Base-by-base conservation (phyloP, 257 asterid species). In the Plectranthus barbatus region DNA sequence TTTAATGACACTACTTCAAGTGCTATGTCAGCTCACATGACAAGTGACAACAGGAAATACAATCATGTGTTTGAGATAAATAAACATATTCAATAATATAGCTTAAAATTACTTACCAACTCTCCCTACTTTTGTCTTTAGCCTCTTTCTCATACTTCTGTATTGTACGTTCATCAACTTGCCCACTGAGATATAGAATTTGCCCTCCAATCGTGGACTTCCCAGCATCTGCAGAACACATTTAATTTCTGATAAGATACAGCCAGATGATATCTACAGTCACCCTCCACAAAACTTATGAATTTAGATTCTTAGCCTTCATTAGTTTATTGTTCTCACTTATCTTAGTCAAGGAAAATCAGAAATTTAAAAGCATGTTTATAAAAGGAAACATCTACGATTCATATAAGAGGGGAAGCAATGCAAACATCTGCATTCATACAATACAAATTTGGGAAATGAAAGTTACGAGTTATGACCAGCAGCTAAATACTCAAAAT, bases 71-170 rank as follows among this genome's bases (percentile, higher is more conserved):
- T 11, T 13, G n/a, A 33, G 48, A 36, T 6, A 56, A 13, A 15
- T 60, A 19, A 26, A 26, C 5, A 5, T 1, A 26, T 26, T 1
- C 4, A 18, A 56, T 51, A 17, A 29, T 11, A 33, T 53, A 11
- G 61, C 36, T 52, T n/a, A 47, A 51, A 52, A 74, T 66, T 42
- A 74, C 84, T 79, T 74, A 93, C 99, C 99, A 93, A 74, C 97
- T 93, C 83, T 90, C 99, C 71, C 99, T 81, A 64, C 94, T 87
- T 68, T 90, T 93, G 7, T 93, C 96, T 72, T 93, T 93, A 54
- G 99, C 99, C 72, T 90, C 97, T 83, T 90, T 93, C 75, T 93
- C 99, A 67, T 93, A 93, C 66, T 93, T 93, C 70, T 90, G 99
- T 72, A 93, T 93, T 3, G 99, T 93, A 0, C 97, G 92, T 37